A percentile compares a stretch with the other conserved stretches of the same genome.
phyloP scores from a whole-genome alignment of 495 filamentous ascomycete species.

The Daldinia bambusicola region DNA sequence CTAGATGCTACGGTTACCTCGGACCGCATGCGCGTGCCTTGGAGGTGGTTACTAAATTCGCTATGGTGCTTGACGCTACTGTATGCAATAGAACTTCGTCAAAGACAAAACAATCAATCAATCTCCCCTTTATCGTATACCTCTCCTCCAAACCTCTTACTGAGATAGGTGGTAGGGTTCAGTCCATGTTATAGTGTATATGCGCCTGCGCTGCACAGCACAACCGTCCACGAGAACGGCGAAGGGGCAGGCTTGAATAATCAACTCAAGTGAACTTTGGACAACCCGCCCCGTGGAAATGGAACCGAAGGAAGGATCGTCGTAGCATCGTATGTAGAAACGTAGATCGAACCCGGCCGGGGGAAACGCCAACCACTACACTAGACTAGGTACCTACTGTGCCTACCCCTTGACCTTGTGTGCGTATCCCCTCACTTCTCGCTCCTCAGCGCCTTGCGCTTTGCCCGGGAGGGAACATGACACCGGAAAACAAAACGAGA shows the following conservation, averaged over 20 bases:
- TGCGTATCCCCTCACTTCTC: neutral
- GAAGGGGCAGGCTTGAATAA: neutral
- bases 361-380: neutral
- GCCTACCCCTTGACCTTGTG: neutral
- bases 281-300: constrained; percentile 25
- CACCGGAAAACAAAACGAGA: neutral
- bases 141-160: no score
- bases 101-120: neutral
- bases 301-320: constrained; percentile 28
- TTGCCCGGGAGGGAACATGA: neutral
- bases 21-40: neutral
- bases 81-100: neutral
- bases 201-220: neutral
- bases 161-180: no score
- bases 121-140: no score
- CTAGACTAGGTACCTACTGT: no score
- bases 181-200: no score
- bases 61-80: neutral
- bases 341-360: neutral
- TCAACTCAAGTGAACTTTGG: neutral
- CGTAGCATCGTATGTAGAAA: neutral
- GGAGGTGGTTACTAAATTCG: constrained; percentile 2
- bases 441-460: neutral
- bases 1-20: neutral
- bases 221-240: neutral